Evolutionary conservation across 2,329 filamentous ascomycete genomes (phyloP), one percentile per base, ranked within the genome.

Genomic region (Claviceps purpurea): DNA sequence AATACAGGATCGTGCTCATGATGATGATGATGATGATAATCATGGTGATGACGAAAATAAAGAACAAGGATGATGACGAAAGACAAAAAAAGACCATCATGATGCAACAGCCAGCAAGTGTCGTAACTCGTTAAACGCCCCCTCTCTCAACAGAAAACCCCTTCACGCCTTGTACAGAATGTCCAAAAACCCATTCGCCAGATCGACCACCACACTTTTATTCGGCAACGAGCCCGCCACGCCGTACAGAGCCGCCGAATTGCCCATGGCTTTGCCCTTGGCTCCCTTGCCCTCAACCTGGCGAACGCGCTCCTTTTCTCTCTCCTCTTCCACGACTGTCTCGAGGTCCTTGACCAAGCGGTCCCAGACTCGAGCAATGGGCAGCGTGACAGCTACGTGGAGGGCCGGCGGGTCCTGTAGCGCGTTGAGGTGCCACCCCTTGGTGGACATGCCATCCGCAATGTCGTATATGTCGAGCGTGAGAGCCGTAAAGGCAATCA

Each of bases 351-450:
- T 69, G 49, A 93, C 77, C 51, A 98, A 74, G 62, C 79, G 78
- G 63, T 97, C 89, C 65, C 87, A 87, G 2, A 85, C 88, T 60
- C 84, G 84, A 22, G 83, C 82, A 47, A 94, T 87, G 16, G 91
- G 91, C 60, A 95, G 68, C 1, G 93, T 98, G 41, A 97, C 89
- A 13, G 93, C 93, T 41, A 97, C 81, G 67, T 98, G 93, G 52
- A 98, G 89, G 20, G 89, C 93, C 0, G 93, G 84, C 2, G 93
- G 93, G 61, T 81, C 84, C 70, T 98, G 93, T 56, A 98, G 76
- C 2, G 90, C 88, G 64, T 97, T 98, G 54, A 98, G 75, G 70
- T 98, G 93, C 93, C 93, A 98, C 3, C 93, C 91, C 63, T 84
- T 85, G 0, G 71, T 72, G 13, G 78, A 80, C 85, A 98, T 91